Evolutionary conservation across 768 basidiomycete species (phyloP).

Genomic region (Mycena filopes): DNA sequence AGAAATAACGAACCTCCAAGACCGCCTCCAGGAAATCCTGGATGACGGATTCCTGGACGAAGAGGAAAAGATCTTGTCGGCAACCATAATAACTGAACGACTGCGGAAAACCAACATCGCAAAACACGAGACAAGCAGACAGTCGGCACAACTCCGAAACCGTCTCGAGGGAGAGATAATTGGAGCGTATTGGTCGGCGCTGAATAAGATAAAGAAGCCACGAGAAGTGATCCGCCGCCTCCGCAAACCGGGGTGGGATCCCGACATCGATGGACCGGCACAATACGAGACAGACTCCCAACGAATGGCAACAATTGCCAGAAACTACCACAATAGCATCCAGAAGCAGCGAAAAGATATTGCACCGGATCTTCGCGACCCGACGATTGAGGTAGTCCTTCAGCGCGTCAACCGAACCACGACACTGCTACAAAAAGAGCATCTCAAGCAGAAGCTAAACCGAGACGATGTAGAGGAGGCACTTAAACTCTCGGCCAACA

Average conservation of each 20-base stretch:
- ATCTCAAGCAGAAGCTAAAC: background rate
- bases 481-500: background rate
- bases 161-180: background rate
- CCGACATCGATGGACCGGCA: too few species aligned
- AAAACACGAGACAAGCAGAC: background rate
- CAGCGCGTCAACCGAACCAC: background rate
- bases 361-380: background rate
- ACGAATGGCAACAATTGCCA: background rate
- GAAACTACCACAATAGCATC: conserved; percentile 9
- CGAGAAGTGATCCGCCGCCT: background rate
- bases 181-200: background rate
- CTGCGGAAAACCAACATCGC: background rate
- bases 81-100: background rate
- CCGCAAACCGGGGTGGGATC: background rate
- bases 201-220: background rate
- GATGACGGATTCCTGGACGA: background rate
- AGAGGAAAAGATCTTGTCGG: background rate
- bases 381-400: background rate
- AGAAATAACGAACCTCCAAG: background rate
- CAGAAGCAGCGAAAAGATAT: background rate
- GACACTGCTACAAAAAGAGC: background rate
- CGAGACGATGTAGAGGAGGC: background rate
- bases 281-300: background rate
- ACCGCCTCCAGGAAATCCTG: background rate
- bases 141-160: background rate